Evolutionary conservation across 192 early-diverging fungal genomes (phyloP).

Genomic region (Coemansia sp.): DNA sequence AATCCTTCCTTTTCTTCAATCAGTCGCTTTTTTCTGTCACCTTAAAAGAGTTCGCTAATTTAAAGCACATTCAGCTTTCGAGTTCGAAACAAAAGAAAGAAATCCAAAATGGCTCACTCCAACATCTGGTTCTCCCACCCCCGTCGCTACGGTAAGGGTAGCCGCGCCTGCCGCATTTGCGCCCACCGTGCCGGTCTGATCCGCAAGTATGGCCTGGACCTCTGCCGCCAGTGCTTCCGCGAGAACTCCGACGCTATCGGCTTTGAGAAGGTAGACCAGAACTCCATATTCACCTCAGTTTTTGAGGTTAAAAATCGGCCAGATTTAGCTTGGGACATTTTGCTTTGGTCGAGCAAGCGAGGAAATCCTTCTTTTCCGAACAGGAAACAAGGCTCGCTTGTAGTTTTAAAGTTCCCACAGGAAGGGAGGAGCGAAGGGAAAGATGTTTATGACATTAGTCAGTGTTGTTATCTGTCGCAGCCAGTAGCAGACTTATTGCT

Average conservation of each 20-base stretch:
- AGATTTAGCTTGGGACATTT: constrained; percentile 6
- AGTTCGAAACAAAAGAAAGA: constrained; percentile 27
- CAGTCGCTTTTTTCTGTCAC: constrained; percentile 19
- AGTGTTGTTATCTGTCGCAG: not conserved
- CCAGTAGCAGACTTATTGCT: not conserved
- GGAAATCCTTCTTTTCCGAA: constrained; percentile 31
- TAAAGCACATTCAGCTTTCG: constrained; percentile 4
- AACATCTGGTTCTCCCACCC: constrained; percentile 98
- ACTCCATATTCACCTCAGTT: not conserved
- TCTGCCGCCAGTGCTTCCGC: constrained; percentile 99
- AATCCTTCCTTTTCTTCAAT: constrained; percentile 18
- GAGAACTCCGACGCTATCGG: constrained; percentile 98
- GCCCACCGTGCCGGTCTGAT: constrained; percentile 99
- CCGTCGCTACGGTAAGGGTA: constrained; percentile 96
- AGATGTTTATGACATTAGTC: not conserved
- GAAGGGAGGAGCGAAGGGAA: not conserved
- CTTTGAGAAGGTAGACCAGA: constrained; percentile 86
- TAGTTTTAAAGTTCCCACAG: constrained; percentile 2
- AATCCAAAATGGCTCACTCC: constrained; percentile 88
- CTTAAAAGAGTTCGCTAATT: constrained; percentile 6
- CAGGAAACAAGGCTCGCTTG: constrained; percentile 27
- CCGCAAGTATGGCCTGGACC: constrained; percentile 98
- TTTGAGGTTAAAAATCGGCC: not conserved
- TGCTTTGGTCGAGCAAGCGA: constrained; percentile 21
- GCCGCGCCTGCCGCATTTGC: constrained; percentile 98